A percentile compares a stretch with the other conserved stretches of the same genome.
Evolutionary conservation across 2,329 filamentous ascomycete genomes (phyloP).

Genomic region (Xylariaceae sp.): DNA sequence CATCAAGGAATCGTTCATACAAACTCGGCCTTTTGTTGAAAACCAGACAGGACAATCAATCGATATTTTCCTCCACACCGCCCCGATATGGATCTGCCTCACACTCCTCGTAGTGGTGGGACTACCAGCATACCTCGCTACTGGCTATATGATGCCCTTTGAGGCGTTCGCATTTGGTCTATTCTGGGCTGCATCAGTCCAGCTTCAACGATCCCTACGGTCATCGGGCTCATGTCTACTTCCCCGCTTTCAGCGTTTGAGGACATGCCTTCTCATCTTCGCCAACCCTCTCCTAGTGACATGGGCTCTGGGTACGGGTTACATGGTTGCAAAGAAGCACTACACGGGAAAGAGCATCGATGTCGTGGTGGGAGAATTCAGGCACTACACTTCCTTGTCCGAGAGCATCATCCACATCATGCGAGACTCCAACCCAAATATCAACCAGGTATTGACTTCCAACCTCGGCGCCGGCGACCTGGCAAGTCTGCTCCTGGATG

Average conservation of each 20-base stretch:
- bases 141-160: conserved; percentile 24
- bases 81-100: conserved; percentile 26
- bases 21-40: conserved; percentile 7
- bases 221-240: conserved; percentile 17
- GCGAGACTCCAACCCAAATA: conserved; percentile 7
- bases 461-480: conserved; percentile 30
- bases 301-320: conserved; percentile 24
- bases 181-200: conserved; percentile 25
- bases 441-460: too few species aligned
- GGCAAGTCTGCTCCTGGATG: conserved; percentile 26
- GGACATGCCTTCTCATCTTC: conserved; percentile 20
- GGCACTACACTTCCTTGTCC: conserved; percentile 22
- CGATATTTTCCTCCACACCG: conserved; percentile 22
- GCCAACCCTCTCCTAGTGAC: conserved; percentile 28
- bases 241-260: conserved; percentile 12
- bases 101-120: conserved; percentile 23
- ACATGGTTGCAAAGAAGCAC: conserved; percentile 27
- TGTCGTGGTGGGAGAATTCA: conserved; percentile 21
- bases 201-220: conserved; percentile 25
- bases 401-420: conserved; percentile 21
- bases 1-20: conserved; percentile 14
- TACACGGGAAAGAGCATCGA: conserved; percentile 19
- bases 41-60: conserved; percentile 5
- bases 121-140: conserved; percentile 23
- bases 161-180: conserved; percentile 26